Evolutionary conservation across 2,329 filamentous ascomycete genomes (phyloP), one percentile per base, ranked within the genome.

Genomic region (Beauveria rudraprayagi): DNA sequence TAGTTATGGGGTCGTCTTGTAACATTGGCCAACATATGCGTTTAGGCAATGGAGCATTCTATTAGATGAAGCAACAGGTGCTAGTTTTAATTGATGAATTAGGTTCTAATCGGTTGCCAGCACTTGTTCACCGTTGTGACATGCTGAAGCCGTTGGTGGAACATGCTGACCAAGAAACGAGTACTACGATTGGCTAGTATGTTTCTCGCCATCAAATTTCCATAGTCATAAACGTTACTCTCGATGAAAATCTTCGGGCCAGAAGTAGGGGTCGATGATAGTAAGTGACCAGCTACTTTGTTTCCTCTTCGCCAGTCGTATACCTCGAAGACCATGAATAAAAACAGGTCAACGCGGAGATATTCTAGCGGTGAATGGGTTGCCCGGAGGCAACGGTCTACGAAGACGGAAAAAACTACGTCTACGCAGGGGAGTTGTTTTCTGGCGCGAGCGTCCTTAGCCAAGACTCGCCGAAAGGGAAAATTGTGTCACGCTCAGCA

Each of bases 281-380:
- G 73, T 70, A 68, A 66, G 55, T 65, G 71, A 68, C 68, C 72
- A 74, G 69, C 70, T 71, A 71, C 75, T 74, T 68, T 72, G 70
- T 77, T 94, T 82, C 69, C 76, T 96, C 81, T 96, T 82, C 90
- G 91, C 91, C 84, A 92, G 83, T 85, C 86, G 89, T 96, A 86
- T 96, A 96, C 88, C 91, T 91, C 85, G 85, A 85, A 82, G 88
- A 85, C 87, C 89, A 91, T 88, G 71, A 80, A 76, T 26, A 24
- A 24, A 37, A 68, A 70, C 78, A 81, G 88, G 85, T 87, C 84
- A 82, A 87, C 85, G 86, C 87, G 90, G 89, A 89, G 91, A 96
- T 96, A 91, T 84, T 78, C 83, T 88, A 86, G 90, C 90, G 89
- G 78, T 73, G 34, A 61, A 60, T 41, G n/a, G 8, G 26, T 37